Conservation (phyloP, 2,329 filamentous ascomycete species). For the Ophiostoma himal-ulmi region DNA sequence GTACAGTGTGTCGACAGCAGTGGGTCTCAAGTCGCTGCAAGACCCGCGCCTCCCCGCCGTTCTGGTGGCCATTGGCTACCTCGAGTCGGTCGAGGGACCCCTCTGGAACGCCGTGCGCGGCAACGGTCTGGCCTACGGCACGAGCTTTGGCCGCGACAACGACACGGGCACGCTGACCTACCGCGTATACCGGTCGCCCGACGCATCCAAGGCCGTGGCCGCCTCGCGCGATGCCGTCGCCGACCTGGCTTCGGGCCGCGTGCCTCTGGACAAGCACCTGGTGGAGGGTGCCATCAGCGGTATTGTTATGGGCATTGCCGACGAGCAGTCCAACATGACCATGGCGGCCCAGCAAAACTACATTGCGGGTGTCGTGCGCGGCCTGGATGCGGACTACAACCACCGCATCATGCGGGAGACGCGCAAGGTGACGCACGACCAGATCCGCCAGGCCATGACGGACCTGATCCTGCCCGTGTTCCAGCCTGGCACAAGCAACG, state of each 20-base stretch:
- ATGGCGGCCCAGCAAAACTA: conserved; percentile 79
- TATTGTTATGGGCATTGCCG: conserved; percentile 79
- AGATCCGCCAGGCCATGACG: conserved; percentile 68
- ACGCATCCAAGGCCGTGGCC: conserved; percentile 77
- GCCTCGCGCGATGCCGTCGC: conserved; percentile 70
- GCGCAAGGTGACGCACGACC: conserved; percentile 64
- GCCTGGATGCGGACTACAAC: conserved; percentile 70
- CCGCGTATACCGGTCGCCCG: conserved; percentile 82
- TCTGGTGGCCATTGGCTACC: conserved; percentile 82
- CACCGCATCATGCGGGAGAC: conserved; percentile 74
- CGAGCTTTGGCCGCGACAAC: conserved; percentile 68
- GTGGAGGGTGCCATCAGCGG: conserved; percentile 86
- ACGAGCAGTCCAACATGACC: conserved; percentile 81
- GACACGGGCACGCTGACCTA: conserved; percentile 78
- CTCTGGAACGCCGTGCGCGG: conserved; percentile 91
- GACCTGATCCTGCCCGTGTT: conserved; percentile 77
- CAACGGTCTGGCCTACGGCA: conserved; percentile 87
- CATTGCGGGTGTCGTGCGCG: conserved; percentile 70
- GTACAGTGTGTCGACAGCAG: conserved; percentile 69
- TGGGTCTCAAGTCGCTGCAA: conserved; percentile 67
- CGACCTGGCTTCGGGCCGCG: conserved; percentile 65
- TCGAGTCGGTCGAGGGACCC: conserved; percentile 89
- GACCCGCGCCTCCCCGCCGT: conserved; percentile 76
- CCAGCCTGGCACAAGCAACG: conserved; percentile 69
- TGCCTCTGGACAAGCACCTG: conserved; percentile 69